Percentiles rank a stretch among this genome's conserved stretches.
Evolutionary conservation across 2,329 filamentous ascomycete genomes (phyloP).

Genomic region (Orbilia oligospora): DNA sequence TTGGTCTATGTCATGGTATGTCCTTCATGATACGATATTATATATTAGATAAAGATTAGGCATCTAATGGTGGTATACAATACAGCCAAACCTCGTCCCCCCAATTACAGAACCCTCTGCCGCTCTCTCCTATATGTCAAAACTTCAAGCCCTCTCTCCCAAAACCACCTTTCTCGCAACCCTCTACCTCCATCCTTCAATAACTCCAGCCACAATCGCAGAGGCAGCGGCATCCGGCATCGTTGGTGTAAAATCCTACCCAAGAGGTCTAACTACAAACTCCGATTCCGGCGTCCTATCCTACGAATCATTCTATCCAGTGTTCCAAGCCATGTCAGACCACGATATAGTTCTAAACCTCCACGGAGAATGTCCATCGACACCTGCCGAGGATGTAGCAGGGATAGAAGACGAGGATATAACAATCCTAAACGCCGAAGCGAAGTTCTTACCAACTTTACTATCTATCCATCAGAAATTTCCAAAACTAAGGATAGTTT

Average conservation of each 20-base stretch:
- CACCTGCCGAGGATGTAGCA: slow-evolving; percentile 62
- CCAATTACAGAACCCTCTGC: slow-evolving; percentile 75
- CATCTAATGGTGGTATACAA: slow-evolving; percentile 37
- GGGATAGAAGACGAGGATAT: slow-evolving; percentile 65
- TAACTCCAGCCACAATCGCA: slow-evolving; percentile 79
- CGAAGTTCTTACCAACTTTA: slow-evolving; percentile 84
- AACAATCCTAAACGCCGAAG: slow-evolving; percentile 78
- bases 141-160: slow-evolving; percentile 74
- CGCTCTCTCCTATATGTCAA: slow-evolving; percentile 77
- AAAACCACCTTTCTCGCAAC: slow-evolving; percentile 81
- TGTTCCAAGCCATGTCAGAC: slow-evolving; percentile 90
- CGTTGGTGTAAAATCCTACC: slow-evolving; percentile 80
- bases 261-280: slow-evolving; percentile 76
- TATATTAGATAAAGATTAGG: background rate
- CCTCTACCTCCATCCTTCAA: slow-evolving; percentile 76
- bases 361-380: slow-evolving; percentile 86
- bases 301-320: slow-evolving; percentile 79
- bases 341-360: slow-evolving; percentile 88
- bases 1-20: slow-evolving; percentile 73
- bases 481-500: slow-evolving; percentile 77
- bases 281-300: slow-evolving; percentile 78
- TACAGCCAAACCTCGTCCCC: slow-evolving; percentile 76
- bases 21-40: background rate
- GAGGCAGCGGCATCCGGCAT: slow-evolving; percentile 81
- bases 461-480: slow-evolving; percentile 80